Evolutionary conservation across 164 flowering plant species (phyloP), one percentile per base, ranked within the genome.

Genomic region (Buxus sempervirens): DNA sequence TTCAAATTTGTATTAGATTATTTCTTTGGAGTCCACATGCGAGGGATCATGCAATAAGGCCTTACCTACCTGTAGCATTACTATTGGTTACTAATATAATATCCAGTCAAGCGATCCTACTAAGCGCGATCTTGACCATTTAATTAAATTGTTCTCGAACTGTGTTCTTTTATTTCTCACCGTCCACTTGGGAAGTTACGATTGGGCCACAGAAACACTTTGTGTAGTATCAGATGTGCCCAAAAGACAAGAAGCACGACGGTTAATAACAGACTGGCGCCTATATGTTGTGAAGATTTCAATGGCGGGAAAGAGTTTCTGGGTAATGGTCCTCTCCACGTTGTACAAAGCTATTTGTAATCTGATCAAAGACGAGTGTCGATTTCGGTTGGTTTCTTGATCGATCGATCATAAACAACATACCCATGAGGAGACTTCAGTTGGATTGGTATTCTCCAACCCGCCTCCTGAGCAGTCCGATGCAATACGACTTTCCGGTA

Each of bases 361-460:
- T 66, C 20, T 3, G 48, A 38, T 66, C 38, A 25, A 16, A 22
- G 55, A 24, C 23, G 41, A 66, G 49, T 38, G 41, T 26, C 54
- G 12, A 42, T 20, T 66, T 60, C 69, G 27, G 18, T 66, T 24
- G 22, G 12, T 25, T 22, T 41, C 15, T 48, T 15, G 21, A 70
- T 63, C 62, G 48, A 55, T 58, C 62, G 67, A 70, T 70, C 42
- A 32, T 32, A 32, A 7, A 32, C 16, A 45, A 23, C 45, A 54
- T 27, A 10, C 21, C 26, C 41, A 63, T 56, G 67, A 24, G 62
- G 71, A 65, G 73, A 62, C 27, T 62, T 28, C 45, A 67, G 24
- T 59, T 57, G 22, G 79, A 83, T 69, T 76, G 84, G 82, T 78
- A 75, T 72, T 77, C 82, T 67, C 87, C 87, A 3, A 67, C 72